Base-by-base conservation (phyloP, 2,329 filamentous ascomycete species). In the Hymenoscyphus linearis region DNA sequence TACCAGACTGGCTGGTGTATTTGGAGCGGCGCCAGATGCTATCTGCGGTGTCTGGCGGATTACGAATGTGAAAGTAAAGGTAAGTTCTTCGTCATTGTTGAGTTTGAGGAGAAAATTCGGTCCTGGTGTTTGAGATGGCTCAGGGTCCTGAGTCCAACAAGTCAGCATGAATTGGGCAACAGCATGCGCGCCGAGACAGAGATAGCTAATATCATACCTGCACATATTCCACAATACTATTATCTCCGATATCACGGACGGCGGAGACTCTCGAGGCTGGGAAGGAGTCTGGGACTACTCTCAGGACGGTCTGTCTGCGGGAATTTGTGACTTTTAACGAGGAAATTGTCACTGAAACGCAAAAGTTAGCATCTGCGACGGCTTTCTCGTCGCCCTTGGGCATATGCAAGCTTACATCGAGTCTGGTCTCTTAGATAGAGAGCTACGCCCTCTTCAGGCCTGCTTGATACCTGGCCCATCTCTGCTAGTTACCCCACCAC, bases 401-500 rank as follows among this genome's bases (percentile, higher is more conserved):
- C 14, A 65, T 62, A 64, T 59, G 64, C 62, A 70, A 70, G 79
- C 88, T 74, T 82, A 98, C 95, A 86, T 82, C 92, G 87, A 75
- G 85, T 90, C 81, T 96, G 95, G 75, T 99, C 95, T 79, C 90
- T 89, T 74, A 98, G 81, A 75, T 89, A 96, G 74, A 98, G 80
- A 70, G 85, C 78, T 69, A 85, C 83, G 74, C 86, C 90, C 72
- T 97, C 93, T 71, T 96, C 93, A 71, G 88, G 86, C 77, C 87
- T 89, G 81, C 93, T 97, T 76, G 86, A 88, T 77, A 97, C 87
- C 80, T 89, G 92, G 74, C 95, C 95, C 95, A 99, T 99, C 75
- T 77, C 78, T 44, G 36, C 22, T 52, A 52, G 61, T 63, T 71
- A 70, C 70, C 71, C 70, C 71, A 68, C 69, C 66, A 71, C 64